These are phyloP conservation scores for Nasturtium officinale DNA, from an alignment of 345 rosid genomes.

Conservation along the genomic window DNA sequence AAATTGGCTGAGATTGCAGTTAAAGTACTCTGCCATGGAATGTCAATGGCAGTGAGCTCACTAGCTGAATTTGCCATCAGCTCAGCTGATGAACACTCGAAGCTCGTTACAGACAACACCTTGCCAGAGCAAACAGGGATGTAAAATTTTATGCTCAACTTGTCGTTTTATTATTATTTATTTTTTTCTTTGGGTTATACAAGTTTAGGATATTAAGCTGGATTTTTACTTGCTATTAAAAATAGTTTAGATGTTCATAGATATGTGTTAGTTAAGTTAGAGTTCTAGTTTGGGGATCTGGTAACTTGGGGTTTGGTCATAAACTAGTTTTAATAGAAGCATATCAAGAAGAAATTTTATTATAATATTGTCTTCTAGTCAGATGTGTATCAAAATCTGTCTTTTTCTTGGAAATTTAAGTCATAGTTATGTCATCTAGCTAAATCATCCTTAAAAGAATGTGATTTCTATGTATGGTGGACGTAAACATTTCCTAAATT, in stretches of 20 bases:
- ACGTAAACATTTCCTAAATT: too few species aligned
- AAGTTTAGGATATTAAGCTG: conserved; percentile 17
- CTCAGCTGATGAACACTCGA: conserved; percentile 66
- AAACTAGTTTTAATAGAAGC: neutral
- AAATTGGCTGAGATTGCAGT: conserved; percentile 78
- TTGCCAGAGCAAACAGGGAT: conserved; percentile 19
- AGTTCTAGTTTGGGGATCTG: neutral
- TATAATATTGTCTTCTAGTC: neutral
- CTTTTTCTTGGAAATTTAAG: too few species aligned
- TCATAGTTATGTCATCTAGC: too few species aligned
- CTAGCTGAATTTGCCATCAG: conserved; percentile 63
- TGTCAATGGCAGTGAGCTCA: conserved; percentile 83
- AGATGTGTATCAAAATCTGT: neutral
- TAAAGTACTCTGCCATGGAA: conserved; percentile 85
- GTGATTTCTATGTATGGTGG: too few species aligned
- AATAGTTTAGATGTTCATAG: conserved; percentile 13
- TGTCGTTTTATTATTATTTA: neutral
- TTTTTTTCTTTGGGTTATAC: neutral
- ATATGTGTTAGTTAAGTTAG: neutral
- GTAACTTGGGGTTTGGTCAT: neutral
- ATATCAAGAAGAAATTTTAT: neutral
- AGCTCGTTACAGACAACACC: conserved; percentile 57
- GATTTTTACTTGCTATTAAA: neutral
- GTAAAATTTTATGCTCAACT: neutral
- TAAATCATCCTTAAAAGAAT: too few species aligned